Evolutionary conservation across 2,329 filamentous ascomycete species (phyloP).

Genomic region (Ophiocordyceps robertsii): DNA sequence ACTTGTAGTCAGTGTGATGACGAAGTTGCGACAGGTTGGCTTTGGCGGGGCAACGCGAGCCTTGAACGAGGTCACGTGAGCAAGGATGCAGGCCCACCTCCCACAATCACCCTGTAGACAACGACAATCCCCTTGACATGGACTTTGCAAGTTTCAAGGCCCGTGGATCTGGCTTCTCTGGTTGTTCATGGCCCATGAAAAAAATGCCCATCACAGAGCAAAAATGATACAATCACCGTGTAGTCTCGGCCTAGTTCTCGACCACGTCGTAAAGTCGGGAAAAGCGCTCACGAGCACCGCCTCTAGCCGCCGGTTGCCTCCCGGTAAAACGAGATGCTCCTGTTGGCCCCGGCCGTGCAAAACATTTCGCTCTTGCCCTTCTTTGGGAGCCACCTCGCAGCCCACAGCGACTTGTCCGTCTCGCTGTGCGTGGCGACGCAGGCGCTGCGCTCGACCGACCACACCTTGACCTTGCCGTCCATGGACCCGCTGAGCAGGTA

Average conservation of each 20-base stretch:
- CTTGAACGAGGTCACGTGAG: slow-evolving; percentile 34
- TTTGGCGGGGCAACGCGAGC: slow-evolving; percentile 45
- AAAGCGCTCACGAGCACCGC: no score
- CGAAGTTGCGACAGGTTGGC: slow-evolving; percentile 2
- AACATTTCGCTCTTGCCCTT: slow-evolving; percentile 56
- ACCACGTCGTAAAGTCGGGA: no score
- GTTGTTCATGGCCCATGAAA: no score
- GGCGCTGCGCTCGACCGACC: slow-evolving; percentile 70
- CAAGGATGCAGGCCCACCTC: no score
- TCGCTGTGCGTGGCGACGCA: slow-evolving; percentile 94
- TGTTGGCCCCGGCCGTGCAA: slow-evolving; percentile 63
- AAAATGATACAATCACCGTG: no score
- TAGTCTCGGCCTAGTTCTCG: no score
- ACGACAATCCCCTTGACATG: not conserved
- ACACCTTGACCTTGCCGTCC: slow-evolving; percentile 91
- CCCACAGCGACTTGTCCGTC: slow-evolving; percentile 74
- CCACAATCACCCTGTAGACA: not conserved
- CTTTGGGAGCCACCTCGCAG: slow-evolving; percentile 72
- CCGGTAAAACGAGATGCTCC: slow-evolving; percentile 68
- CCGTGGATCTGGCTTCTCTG: no score
- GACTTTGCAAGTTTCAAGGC: not conserved
- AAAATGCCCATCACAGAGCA: no score
- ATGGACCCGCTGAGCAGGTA: slow-evolving; percentile 78
- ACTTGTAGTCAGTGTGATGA: not conserved
- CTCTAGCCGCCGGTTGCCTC: slow-evolving; percentile 59